These are phyloP conservation scores for Rosa rugosa DNA, from an alignment of 306 rosid genomes.

Conservation along the genomic window DNA sequence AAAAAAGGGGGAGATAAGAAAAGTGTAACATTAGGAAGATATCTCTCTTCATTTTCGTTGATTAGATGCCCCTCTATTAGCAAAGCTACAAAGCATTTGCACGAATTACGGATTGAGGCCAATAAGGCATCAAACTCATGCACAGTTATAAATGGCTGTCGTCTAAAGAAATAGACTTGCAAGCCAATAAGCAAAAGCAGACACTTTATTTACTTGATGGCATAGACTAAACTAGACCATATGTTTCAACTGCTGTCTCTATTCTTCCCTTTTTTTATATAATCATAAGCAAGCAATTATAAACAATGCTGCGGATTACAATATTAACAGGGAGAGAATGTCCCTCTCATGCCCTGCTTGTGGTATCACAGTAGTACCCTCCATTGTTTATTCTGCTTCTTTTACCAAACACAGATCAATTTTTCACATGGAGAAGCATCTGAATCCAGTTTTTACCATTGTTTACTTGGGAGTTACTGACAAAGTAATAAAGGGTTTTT, in stretches of 20 bases:
- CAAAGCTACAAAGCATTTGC: background rate
- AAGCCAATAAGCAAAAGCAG: background rate
- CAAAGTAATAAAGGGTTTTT: background rate
- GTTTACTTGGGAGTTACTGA: background rate
- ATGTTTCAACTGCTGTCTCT: background rate
- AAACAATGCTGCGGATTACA: background rate
- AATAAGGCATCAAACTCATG: background rate
- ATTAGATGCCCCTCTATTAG: background rate
- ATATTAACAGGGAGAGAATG: conserved; percentile 2
- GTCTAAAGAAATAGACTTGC: background rate
- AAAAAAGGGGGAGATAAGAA: no score
- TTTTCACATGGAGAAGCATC: background rate
- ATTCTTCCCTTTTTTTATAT: background rate
- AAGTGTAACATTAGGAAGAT: background rate
- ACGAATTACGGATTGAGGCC: background rate
- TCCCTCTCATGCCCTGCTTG: conserved; percentile 2
- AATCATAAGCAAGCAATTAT: background rate
- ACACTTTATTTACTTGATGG: background rate
- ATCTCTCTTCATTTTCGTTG: background rate
- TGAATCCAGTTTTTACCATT: background rate
- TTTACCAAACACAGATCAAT: background rate
- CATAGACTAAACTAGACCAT: background rate
- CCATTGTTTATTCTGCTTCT: background rate
- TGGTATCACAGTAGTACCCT: background rate
- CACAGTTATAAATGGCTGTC: background rate